A percentile compares a stretch with the other conserved stretches of the same genome.
These are phyloP conservation scores for Candida dajiaensis DNA, from an alignment of 805 yeast species.

Conservation along the genomic window DNA sequence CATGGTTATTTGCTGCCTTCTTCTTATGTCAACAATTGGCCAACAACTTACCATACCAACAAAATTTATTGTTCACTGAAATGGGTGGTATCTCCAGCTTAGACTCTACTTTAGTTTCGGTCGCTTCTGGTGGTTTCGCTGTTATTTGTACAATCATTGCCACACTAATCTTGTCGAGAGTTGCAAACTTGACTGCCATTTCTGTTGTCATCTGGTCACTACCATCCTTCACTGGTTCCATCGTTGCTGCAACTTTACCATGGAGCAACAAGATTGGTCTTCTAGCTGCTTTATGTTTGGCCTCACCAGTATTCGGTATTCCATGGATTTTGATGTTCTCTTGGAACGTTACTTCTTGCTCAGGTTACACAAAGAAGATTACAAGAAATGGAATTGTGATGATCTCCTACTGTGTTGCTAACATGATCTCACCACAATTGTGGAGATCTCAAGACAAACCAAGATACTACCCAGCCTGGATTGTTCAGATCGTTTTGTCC, in stretches of 20 bases:
- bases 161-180: constrained; percentile 25
- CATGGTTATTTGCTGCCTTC: constrained; percentile 27
- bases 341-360: constrained; percentile 30
- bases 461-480: constrained; percentile 42
- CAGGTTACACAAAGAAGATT: constrained; percentile 47
- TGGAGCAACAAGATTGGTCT: constrained; percentile 40
- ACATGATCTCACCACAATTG: constrained; percentile 50
- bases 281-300: constrained; percentile 43
- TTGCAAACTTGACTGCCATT: constrained; percentile 32
- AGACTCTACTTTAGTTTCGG: constrained; percentile 47
- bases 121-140: constrained; percentile 48
- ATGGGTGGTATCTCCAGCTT: constrained; percentile 40
- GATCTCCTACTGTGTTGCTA: constrained; percentile 41
- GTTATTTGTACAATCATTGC: constrained; percentile 35
- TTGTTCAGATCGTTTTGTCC: constrained; percentile 49
- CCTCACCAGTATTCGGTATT: constrained; percentile 39
- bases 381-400: constrained; percentile 40
- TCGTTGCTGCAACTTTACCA: constrained; percentile 39
- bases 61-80: constrained; percentile 39
- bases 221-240: constrained; percentile 40
- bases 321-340: constrained; percentile 34
- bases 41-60: constrained; percentile 49
- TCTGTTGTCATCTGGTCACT: constrained; percentile 33
- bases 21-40: constrained; percentile 43
- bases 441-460: constrained; percentile 47